Conservation (phyloP, 257 asterid genomes). For the Solanum sejunctum region DNA sequence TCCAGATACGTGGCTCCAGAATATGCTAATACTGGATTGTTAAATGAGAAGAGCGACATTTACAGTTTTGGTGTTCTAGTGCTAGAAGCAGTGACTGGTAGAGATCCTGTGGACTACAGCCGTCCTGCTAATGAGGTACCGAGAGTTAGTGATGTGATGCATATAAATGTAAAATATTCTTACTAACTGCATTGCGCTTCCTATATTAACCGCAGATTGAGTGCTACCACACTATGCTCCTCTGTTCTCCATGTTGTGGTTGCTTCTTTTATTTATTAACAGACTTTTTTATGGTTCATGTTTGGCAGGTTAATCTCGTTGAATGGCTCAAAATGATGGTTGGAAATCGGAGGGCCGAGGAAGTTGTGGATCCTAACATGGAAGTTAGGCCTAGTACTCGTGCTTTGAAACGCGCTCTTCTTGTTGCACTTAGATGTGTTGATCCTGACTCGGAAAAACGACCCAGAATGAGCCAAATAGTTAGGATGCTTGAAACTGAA, state of each 20-base stretch:
- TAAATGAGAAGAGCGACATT: constrained; percentile 86
- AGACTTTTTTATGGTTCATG: neutral
- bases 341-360: constrained; percentile 82
- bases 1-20: constrained; percentile 96
- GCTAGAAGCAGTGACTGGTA: constrained; percentile 82
- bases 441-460: constrained; percentile 94
- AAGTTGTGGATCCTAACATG: constrained; percentile 76
- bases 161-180: neutral
- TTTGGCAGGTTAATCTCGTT: constrained; percentile 80
- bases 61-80: constrained; percentile 93
- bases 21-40: constrained; percentile 84
- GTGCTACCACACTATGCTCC: neutral
- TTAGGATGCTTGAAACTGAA: constrained; percentile 82
- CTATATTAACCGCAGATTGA: neutral
- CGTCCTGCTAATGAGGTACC: constrained; percentile 83
- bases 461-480: constrained; percentile 89
- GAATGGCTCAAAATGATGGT: constrained; percentile 99
- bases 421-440: constrained; percentile 83
- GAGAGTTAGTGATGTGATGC: neutral
- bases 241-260: neutral
- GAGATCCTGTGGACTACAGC: constrained; percentile 93
- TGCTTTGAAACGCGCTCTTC: constrained; percentile 73
- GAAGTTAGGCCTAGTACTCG: constrained; percentile 65
- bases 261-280: neutral
- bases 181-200: neutral